phyloP scores from a whole-genome alignment of 2,329 filamentous ascomycete genomes.

The Leptographium lundbergii region DNA sequence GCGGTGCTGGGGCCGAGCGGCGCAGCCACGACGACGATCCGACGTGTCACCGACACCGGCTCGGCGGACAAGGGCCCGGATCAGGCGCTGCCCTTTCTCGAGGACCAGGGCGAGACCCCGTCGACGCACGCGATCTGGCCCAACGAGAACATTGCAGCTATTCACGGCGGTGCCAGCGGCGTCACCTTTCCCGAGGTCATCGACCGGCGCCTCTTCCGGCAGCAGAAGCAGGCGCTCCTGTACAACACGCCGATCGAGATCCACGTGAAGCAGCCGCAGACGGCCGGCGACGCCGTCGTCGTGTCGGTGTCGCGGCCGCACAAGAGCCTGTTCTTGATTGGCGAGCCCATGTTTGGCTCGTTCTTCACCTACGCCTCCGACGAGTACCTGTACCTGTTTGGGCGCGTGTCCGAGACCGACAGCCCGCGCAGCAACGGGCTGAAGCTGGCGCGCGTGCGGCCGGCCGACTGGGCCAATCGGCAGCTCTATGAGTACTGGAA shows the following conservation, averaged over 20 bases:
- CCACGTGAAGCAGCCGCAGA: neutral
- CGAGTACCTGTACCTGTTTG: conserved; percentile 12
- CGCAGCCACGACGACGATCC: neutral
- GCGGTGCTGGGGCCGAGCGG: conserved; percentile 2
- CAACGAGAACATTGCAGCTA: conserved; percentile 10
- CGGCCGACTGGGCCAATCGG: conserved; percentile 4
- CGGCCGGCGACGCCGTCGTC: conserved; percentile 1
- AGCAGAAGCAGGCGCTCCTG: conserved; percentile 5
- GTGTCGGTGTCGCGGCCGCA: conserved; percentile 1
- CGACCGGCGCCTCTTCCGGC: conserved; percentile 7
- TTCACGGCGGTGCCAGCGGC: neutral
- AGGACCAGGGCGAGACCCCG: conserved; percentile 4
- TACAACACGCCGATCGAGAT: conserved; percentile 11
- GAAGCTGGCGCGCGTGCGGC: conserved; percentile 11
- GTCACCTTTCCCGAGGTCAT: conserved; percentile 11
- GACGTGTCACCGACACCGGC: neutral
- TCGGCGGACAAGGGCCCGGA: neutral
- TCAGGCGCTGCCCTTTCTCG: conserved; percentile 6
- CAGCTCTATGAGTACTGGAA: conserved; percentile 10
- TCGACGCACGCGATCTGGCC: conserved; percentile 8
- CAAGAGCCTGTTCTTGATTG: conserved; percentile 6
- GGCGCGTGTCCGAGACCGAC: conserved; percentile 7
- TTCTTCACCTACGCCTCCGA: conserved; percentile 4
- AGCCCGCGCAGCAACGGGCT: conserved; percentile 10
- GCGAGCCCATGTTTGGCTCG: conserved; percentile 10